phyloP scores from a whole-genome alignment of 495 filamentous ascomycete genomes.

The Talaromyces proteolyticus region DNA sequence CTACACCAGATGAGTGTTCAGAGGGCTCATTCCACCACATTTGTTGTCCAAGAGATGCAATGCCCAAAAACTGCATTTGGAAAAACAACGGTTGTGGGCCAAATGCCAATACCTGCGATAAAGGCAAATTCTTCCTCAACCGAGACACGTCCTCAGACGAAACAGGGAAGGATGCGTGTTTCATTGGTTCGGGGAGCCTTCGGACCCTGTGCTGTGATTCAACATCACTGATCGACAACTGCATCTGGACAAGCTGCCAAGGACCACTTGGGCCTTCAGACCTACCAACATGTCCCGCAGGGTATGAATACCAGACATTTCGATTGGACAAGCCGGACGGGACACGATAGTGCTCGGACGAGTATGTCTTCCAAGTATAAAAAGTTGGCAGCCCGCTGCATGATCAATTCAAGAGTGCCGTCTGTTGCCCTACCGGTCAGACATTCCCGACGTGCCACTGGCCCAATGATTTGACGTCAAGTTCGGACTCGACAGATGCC shows the following conservation, averaged over 20 bases:
- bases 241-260: constrained; percentile 18
- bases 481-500: not conserved
- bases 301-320: not conserved
- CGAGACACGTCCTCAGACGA: constrained; percentile 16
- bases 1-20: constrained; percentile 4
- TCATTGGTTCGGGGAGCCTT: constrained; percentile 9
- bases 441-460: constrained; percentile 9
- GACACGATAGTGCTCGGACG: constrained; percentile 9
- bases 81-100: constrained; percentile 16
- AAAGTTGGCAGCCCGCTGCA: not conserved
- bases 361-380: not conserved
- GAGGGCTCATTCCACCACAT: constrained; percentile 23
- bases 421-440: constrained; percentile 11
- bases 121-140: constrained; percentile 20
- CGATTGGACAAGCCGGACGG: constrained; percentile 1
- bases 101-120: constrained; percentile 8
- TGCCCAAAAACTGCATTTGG: constrained; percentile 28
- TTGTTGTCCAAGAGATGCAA: constrained; percentile 22
- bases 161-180: constrained; percentile 17
- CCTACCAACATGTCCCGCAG: not conserved
- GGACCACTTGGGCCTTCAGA: not conserved
- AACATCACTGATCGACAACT: constrained; percentile 14
- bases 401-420: constrained; percentile 9
- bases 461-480: constrained; percentile 6
- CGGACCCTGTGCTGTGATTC: constrained; percentile 20